Base-by-base conservation (phyloP, 1,139 yeast species). In the Candida labiduridarum region DNA sequence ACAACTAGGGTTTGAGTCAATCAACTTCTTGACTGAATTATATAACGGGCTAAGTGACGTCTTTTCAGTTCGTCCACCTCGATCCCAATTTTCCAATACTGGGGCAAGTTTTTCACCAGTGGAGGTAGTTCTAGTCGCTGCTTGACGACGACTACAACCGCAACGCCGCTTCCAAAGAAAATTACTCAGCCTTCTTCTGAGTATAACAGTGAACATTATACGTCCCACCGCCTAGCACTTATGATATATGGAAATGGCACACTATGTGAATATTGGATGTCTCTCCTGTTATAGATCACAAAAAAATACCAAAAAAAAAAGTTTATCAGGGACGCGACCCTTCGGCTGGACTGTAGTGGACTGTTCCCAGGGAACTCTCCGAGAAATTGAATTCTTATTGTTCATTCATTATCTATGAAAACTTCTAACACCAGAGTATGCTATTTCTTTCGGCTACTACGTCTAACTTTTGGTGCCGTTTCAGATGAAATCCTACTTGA, bases 1-100 rank as follows among this genome's bases (percentile, higher is more conserved):
- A 52, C 90, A 83, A 1, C 82, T 87, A 4, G 85, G 83, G 51
- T 72, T 68, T 34, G 64, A 56, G 44, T 72, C 73, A 16, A 75
- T 74, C 14, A 72, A 57, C 41, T 62, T 61, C 35, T 69, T 66
- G 55, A 72, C 70, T 2, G 69, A 59, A 2, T 74, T 63, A 53
- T 71, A 73, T 33, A 76, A 56, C 3, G 79, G 78, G 0, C 77
- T 66, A 50, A 75, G 57, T 16, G 41, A 36, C 18, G 39, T 34
- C 18, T 31, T 22, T 34, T 42, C 16, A 10, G 38, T 33, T 41
- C 70, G 53, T 3, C 76, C 79, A 39, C 80, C 80, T 36, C 79
- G 59, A 52, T 76, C 80, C 78, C 79, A 75, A 19, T 61, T 61
- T 10, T 44, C 50, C 15, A 52, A 22, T 22, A 4, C 40, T 5